Evolutionary conservation across 352 stramenopile species (phyloP).

Genomic region (Phytophthora ramorum): DNA sequence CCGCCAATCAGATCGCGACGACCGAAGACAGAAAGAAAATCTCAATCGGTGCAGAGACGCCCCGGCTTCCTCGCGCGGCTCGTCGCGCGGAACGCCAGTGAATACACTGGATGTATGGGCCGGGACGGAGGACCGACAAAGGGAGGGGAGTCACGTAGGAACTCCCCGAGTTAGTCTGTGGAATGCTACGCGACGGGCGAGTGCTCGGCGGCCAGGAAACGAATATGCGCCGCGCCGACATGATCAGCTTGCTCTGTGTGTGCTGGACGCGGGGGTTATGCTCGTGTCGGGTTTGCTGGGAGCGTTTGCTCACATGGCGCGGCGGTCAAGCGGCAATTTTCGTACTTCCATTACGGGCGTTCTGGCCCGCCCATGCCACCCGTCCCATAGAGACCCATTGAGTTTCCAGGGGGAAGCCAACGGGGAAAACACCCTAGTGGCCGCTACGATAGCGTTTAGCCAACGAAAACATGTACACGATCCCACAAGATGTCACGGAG

Average conservation of each 20-base stretch:
- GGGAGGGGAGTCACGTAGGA: constrained; percentile 48
- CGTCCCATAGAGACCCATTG: constrained; percentile 32
- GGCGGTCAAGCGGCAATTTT: constrained; percentile 20
- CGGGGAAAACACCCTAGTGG: background rate
- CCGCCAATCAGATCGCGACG: constrained; percentile 46
- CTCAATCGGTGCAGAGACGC: constrained; percentile 6
- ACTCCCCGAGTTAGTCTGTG: constrained; percentile 33
- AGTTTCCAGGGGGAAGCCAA: constrained; percentile 28
- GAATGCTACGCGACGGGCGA: constrained; percentile 28
- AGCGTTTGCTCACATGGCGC: background rate
- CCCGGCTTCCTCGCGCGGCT: constrained; percentile 16
- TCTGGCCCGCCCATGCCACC: constrained; percentile 30
- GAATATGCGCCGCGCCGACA: background rate
- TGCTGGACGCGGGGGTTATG: constrained; percentile 27
- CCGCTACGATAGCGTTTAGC: background rate
- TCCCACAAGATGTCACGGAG: background rate
- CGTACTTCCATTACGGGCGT: constrained; percentile 18
- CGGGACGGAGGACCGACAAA: constrained; percentile 43
- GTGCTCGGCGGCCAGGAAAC: constrained; percentile 9
- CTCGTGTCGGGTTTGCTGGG: constrained; percentile 4
- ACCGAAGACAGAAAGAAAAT: background rate
- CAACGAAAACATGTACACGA: background rate
- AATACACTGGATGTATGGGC: constrained; percentile 26
- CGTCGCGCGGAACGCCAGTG: constrained; percentile 20
- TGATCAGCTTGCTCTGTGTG: constrained; percentile 10